Evolutionary conservation across 805 yeast genomes (phyloP).

Genomic region (Candida orba): DNA sequence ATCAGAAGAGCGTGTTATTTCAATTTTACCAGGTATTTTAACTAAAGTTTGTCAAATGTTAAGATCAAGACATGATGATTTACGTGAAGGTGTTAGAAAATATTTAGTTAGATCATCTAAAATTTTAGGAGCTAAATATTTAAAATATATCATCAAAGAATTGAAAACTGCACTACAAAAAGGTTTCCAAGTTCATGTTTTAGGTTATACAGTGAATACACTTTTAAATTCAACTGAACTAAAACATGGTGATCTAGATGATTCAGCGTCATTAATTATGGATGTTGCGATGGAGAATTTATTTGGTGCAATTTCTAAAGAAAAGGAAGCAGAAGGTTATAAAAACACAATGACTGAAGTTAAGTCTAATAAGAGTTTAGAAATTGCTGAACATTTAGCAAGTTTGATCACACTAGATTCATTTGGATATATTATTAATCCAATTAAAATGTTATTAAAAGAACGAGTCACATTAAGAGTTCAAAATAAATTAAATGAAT

Average conservation of each 20-base stretch:
- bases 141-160: conserved; percentile 71
- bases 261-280: conserved; percentile 50
- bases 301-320: conserved; percentile 88
- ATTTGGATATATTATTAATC: conserved; percentile 55
- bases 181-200: conserved; percentile 91
- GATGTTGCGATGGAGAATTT: conserved; percentile 83
- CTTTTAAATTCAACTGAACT: conserved; percentile 52
- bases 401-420: conserved; percentile 49
- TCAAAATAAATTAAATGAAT: conserved; percentile 71
- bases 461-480: conserved; percentile 62
- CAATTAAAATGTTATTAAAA: conserved; percentile 55
- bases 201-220: conserved; percentile 80
- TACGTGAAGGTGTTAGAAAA: conserved; percentile 80
- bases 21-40: conserved; percentile 71
- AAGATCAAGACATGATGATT: conserved; percentile 76
- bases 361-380: conserved; percentile 80
- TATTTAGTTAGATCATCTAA: conserved; percentile 58
- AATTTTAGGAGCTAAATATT: conserved; percentile 64
- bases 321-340: conserved; percentile 92
- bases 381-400: conserved; percentile 75
- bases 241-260: conserved; percentile 69
- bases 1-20: conserved; percentile 44
- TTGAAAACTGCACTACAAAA: conserved; percentile 69
- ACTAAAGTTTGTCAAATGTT: conserved; percentile 86
- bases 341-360: conserved; percentile 83